Evolutionary conservation across 176 grass and related monocot genomes (phyloP).

Genomic region (Avena eriantha): DNA sequence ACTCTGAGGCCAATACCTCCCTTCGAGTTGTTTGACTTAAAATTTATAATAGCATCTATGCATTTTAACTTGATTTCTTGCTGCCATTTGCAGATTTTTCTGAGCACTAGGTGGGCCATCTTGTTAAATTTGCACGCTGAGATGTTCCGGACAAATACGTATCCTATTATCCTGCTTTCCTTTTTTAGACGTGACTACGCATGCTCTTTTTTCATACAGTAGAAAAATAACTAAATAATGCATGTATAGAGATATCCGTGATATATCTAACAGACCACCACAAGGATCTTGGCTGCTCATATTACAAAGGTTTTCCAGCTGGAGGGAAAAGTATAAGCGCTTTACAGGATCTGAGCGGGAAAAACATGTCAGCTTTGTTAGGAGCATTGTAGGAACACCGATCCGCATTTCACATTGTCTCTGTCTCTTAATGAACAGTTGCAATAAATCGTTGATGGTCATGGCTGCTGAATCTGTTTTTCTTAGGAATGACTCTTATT

Average conservation of each 20-base stretch:
- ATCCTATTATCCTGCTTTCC: slow-evolving; percentile 78
- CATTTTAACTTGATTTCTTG: slow-evolving; percentile 40
- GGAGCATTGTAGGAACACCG: slow-evolving; percentile 16
- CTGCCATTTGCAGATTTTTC: slow-evolving; percentile 82
- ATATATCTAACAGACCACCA: not conserved
- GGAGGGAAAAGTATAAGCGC: slow-evolving; percentile 9
- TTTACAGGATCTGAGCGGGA: slow-evolving; percentile 17
- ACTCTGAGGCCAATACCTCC: not conserved
- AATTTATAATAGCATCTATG: slow-evolving; percentile 7
- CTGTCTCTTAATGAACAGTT: slow-evolving; percentile 2
- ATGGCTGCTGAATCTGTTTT: not conserved
- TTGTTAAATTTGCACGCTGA: slow-evolving; percentile 98
- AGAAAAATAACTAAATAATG: not conserved
- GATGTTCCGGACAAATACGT: slow-evolving; percentile 99
- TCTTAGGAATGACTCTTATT: not conserved
- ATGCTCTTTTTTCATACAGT: not conserved
- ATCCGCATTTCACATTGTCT: not conserved
- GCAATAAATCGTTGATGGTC: not conserved
- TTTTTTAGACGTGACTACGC: slow-evolving; percentile 12
- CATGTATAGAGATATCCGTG: slow-evolving; percentile 12
- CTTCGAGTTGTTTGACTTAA: slow-evolving; percentile 19
- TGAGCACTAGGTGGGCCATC: slow-evolving; percentile 99
- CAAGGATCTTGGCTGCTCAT: slow-evolving; percentile 30
- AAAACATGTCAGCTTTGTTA: not conserved
- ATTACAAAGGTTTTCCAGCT: not conserved